Base-by-base conservation (phyloP, 495 filamentous ascomycete species). In the Talaromyces wortmannii region DNA sequence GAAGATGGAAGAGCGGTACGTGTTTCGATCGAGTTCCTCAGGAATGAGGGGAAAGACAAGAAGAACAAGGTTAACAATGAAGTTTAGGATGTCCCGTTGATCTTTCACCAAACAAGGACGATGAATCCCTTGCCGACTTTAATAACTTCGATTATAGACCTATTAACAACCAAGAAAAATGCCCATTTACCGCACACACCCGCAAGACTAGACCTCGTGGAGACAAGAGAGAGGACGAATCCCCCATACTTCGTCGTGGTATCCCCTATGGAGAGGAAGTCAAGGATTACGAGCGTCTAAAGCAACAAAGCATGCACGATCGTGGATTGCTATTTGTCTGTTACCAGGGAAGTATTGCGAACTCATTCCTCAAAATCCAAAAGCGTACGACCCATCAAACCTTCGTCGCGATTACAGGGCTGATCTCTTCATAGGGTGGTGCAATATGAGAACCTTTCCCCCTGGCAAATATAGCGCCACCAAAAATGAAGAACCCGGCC, bases 301-400 rank as follows among this genome's bases (percentile, higher is more conserved):
- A 36, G 5, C 33, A 56, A 30, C 49, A 49, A 42, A 59, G 58
- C 18, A 48, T 33, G 16, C 43, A 65, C 1, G 67, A 70, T 13
- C 70, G 74, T 10, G 72, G 72, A 8, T 58, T 77, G 11, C 59
- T 71, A 5, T 77, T 77, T 50, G 62, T 60, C 2, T 68, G 66
- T 45, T 77, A 77, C 55, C 72, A 77, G 57, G 70, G 68, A 57
- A 63, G 65, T 50, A 60, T 76, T 12, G 52, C 31, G 4, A 56
- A 65, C 42, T 71, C 69, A 0, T 77, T 77, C 56, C 61, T 64
- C n/a, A 65, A 71, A 55, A 55, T 74, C 11, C 70, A 74, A 55
- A 43, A 66, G 15, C 58, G 63, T 69, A 48, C 53, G 61, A 6
- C 33, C 33, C 33, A 36, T 36, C 6, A 36, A 53, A 61, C 1